These are phyloP conservation scores for Melampsora occidentalis DNA, from an alignment of 1,284 basidiomycete genomes.

Conservation along the genomic window DNA sequence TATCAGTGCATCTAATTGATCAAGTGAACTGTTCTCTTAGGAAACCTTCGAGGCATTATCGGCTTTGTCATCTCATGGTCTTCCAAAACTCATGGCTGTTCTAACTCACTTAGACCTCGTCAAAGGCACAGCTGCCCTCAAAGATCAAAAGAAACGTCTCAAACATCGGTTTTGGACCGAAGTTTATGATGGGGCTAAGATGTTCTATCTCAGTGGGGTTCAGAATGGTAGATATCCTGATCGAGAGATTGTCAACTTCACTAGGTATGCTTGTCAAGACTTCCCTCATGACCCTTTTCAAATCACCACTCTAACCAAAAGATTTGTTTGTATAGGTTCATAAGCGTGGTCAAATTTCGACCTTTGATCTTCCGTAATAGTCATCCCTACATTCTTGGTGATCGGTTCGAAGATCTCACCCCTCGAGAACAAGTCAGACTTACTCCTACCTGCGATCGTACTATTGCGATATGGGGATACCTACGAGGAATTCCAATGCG, in stretches of 20 bases:
- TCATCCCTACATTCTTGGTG: slow-evolving; percentile 93
- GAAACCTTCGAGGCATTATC: slow-evolving; percentile 99
- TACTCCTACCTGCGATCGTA: slow-evolving; percentile 84
- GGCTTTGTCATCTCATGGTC: slow-evolving; percentile 91
- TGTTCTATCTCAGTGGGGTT: slow-evolving; percentile 96
- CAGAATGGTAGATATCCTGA: slow-evolving; percentile 98
- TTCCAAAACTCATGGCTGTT: slow-evolving; percentile 96
- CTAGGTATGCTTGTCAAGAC: slow-evolving; percentile 57
- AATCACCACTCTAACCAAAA: neutral
- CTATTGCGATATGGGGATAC: slow-evolving; percentile 90
- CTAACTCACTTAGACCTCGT: slow-evolving; percentile 96
- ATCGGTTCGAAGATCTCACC: slow-evolving; percentile 92
- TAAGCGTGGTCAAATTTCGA: slow-evolving; percentile 97
- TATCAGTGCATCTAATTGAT: neutral
- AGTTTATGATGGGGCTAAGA: slow-evolving; percentile 96
- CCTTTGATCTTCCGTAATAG: slow-evolving; percentile 92
- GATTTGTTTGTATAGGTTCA: slow-evolving; percentile 61
- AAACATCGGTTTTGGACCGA: slow-evolving; percentile 99
- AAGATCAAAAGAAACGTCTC: slow-evolving; percentile 86
- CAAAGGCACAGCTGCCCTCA: slow-evolving; percentile 82
- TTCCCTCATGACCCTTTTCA: neutral
- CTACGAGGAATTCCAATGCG: slow-evolving; percentile 83
- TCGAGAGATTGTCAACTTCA: slow-evolving; percentile 90
- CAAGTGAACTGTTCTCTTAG: slow-evolving; percentile 56
- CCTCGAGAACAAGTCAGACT: slow-evolving; percentile 76